A percentile compares a stretch with the other conserved stretches of the same genome.
Evolutionary conservation across 78 protist genomes (phyloP).

Genomic region (Dictyostelium discoideum): DNA sequence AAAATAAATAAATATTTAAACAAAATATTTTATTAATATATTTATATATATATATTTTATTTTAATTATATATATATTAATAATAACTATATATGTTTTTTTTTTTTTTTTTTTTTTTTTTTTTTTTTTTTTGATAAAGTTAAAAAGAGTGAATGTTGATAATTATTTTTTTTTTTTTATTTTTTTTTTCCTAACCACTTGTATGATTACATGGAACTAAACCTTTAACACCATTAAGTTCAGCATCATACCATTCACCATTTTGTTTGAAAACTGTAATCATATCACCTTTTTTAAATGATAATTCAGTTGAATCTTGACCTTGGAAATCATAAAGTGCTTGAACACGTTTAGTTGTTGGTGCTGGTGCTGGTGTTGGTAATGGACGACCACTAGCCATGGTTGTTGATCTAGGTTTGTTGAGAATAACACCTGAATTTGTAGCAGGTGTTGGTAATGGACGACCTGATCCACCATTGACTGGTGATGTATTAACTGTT

Average conservation of each 20-base stretch:
- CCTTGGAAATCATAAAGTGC: conserved; percentile 67
- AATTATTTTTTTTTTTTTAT: not conserved
- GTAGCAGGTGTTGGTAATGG: conserved; percentile 9
- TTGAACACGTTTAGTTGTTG: not conserved
- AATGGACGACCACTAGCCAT: conserved; percentile 32
- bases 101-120: too few relatives aligned
- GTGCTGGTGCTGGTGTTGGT: not conserved
- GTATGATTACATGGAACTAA: conserved; percentile 32
- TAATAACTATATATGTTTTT: too few relatives aligned
- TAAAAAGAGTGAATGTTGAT: too few relatives aligned
- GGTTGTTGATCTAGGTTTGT: conserved; percentile 15
- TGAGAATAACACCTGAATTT: not conserved
- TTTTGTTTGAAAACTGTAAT: conserved; percentile 3
- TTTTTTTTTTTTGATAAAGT: too few relatives aligned
- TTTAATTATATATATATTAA: too few relatives aligned
- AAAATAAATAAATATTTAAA: not conserved
- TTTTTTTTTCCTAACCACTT: not conserved
- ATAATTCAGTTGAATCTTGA: conserved; percentile 36
- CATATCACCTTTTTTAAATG: conserved; percentile 50
- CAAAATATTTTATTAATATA: too few relatives aligned
- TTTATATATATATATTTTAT: too few relatives aligned
- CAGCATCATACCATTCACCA: conserved; percentile 75
- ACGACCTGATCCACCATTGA: not conserved
- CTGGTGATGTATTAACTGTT: not conserved
- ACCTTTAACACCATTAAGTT: conserved; percentile 52